phyloP scores from a whole-genome alignment of 164 flowering plant genomes.

The Umbellularia californica region DNA sequence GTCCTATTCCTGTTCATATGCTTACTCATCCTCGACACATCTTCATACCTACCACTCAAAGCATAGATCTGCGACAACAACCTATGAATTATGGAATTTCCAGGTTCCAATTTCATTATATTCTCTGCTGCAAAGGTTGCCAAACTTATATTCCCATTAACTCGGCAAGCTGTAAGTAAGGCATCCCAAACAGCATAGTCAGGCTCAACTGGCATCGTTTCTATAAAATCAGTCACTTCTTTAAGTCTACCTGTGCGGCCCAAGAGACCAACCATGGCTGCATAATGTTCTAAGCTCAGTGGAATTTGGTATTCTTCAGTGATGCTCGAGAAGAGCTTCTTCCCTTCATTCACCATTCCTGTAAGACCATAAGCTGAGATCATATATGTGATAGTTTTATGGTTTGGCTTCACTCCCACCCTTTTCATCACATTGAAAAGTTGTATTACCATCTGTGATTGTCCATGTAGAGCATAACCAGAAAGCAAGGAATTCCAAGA shows the following conservation, averaged over 20 bases:
- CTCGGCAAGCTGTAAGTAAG: constrained; percentile 24
- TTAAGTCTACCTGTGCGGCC: constrained; percentile 25
- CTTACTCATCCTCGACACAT: constrained; percentile 12
- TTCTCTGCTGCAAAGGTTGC: constrained; percentile 25
- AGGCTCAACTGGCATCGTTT: constrained; percentile 20
- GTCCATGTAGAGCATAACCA: constrained; percentile 27
- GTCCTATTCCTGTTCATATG: constrained; percentile 11
- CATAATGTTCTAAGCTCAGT: constrained; percentile 25
- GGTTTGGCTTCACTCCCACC: constrained; percentile 22
- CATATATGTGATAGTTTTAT: constrained; percentile 18
- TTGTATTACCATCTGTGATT: constrained; percentile 9
- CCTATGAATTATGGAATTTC: constrained; percentile 4
- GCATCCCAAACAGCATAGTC: constrained; percentile 22
- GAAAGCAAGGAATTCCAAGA: constrained; percentile 27
- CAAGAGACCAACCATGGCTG: constrained; percentile 23
- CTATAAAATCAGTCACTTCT: constrained; percentile 24
- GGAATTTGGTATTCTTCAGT: constrained; percentile 18
- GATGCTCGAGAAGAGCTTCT: constrained; percentile 22
- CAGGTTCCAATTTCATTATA: constrained; percentile 20
- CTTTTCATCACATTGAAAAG: constrained; percentile 19
- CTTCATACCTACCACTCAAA: constrained; percentile 20
- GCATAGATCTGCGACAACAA: constrained; percentile 17
- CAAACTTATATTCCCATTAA: constrained; percentile 24
- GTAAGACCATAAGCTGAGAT: constrained; percentile 21
- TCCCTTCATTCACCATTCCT: constrained; percentile 26